A percentile compares a stretch with the other conserved stretches of the same genome.
phyloP scores from a whole-genome alignment of 495 filamentous ascomycete genomes.

The Penicillium waksmanii region DNA sequence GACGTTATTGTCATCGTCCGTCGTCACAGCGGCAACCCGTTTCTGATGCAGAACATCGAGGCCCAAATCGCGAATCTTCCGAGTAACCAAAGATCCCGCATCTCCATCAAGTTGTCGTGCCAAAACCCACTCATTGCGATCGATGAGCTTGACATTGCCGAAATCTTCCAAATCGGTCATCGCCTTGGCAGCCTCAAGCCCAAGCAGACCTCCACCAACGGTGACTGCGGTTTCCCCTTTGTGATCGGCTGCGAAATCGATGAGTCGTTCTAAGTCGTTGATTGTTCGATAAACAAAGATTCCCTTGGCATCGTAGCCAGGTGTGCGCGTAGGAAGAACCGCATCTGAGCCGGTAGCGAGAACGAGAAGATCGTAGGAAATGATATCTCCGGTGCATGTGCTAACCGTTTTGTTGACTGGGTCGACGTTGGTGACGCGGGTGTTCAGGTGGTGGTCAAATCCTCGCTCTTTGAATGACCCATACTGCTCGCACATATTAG shows the following conservation, averaged over 20 bases:
- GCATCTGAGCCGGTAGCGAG: conserved; percentile 93
- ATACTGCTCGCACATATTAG: conserved; percentile 44
- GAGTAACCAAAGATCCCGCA: conserved; percentile 81
- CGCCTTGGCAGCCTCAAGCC: conserved; percentile 92
- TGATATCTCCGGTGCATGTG: conserved; percentile 69
- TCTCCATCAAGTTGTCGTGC: conserved; percentile 85
- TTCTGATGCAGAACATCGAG: conserved; percentile 84
- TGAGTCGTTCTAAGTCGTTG: conserved; percentile 80
- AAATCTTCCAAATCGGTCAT: conserved; percentile 89
- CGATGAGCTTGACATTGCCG: conserved; percentile 78
- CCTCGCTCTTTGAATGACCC: conserved; percentile 61
- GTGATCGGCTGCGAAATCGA: conserved; percentile 66
- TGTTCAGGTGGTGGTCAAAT: conserved; percentile 84
- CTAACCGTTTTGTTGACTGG: conserved; percentile 64
- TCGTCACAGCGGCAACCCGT: conserved; percentile 73
- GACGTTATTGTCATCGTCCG: conserved; percentile 66
- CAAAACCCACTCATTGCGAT: conserved; percentile 88
- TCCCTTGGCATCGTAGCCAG: conserved; percentile 82
- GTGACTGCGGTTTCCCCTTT: conserved; percentile 76
- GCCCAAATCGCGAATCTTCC: conserved; percentile 80
- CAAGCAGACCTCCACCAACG: conserved; percentile 89
- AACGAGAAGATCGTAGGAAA: conserved; percentile 87
- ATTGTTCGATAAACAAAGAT: conserved; percentile 97
- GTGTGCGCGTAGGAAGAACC: conserved; percentile 76
- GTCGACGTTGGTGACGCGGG: conserved; percentile 73